phyloP scores from a whole-genome alignment of 345 rosid genomes.

The Eucalyptus tenuipes region DNA sequence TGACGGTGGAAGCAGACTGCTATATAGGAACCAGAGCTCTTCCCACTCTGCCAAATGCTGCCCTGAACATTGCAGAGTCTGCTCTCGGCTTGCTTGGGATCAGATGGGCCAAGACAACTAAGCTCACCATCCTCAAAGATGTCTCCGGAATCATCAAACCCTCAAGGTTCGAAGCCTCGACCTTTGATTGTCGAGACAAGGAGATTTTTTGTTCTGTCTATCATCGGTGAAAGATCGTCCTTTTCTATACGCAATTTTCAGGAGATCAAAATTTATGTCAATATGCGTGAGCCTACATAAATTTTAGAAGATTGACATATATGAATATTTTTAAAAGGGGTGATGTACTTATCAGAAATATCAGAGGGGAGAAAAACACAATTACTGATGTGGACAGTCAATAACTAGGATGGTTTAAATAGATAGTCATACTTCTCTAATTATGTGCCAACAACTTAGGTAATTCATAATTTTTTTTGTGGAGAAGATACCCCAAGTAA shows the following conservation, averaged over 20 bases:
- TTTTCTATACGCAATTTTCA: not conserved
- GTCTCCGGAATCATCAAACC: conserved; percentile 68
- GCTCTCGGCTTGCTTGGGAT: conserved; percentile 44
- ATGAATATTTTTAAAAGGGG: not conserved
- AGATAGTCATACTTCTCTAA: not conserved
- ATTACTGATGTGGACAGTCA: not conserved
- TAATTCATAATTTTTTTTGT: not conserved
- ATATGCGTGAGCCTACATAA: not conserved
- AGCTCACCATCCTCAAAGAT: conserved; percentile 72
- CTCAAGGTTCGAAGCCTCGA: conserved; percentile 22
- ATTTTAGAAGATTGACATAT: not conserved
- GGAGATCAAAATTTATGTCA: not conserved
- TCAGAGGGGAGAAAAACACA: not conserved
- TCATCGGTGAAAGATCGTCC: not conserved
- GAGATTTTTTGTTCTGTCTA: not conserved
- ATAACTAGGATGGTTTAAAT: not conserved
- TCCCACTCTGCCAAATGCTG: conserved; percentile 63
- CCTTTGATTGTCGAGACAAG: not conserved
- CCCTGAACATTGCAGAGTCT: conserved; percentile 62
- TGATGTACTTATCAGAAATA: not conserved
- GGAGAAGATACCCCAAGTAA: not conserved
- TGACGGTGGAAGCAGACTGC: conserved; percentile 66
- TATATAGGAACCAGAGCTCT: conserved; percentile 72
- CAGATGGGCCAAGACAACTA: conserved; percentile 43
- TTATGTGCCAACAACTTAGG: not conserved